Evolutionary conservation across 2,329 filamentous ascomycete species (phyloP), one percentile per base, ranked within the genome.

Genomic region (Beauveria sp.): DNA sequence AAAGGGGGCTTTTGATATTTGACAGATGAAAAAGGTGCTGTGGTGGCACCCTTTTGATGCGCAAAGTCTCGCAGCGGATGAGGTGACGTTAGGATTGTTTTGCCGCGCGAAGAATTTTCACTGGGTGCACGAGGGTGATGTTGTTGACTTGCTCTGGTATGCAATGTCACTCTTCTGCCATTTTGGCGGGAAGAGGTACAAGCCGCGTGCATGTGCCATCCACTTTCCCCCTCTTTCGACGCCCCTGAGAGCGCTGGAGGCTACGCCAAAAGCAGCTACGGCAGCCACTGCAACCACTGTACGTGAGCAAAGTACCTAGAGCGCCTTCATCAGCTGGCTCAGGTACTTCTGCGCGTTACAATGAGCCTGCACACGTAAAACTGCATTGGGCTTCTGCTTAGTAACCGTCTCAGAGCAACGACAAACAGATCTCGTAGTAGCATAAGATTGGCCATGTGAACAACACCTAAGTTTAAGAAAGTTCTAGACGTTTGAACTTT

Each of bases 61-160:
- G 67, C 70, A 70, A 79, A 78, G 68, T 75, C 66, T 76, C 69
- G 70, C 72, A 68, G 69, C 74, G 69, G 79, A 81, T 79, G 80
- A 77, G 76, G 76, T 82, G 81, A 80, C 79, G 81, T 83, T 82
- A 79, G 73, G 74, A 75, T 77, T 77, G 76, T 78, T 82, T 78
- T 76, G 79, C 74, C 77, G 78, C 78, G 76, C 77, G 75, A 75
- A 76, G 77, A 82, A 78, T 82, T 81, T 82, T 82, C 78, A 73
- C 76, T 75, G 69, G 64, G 64, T 64, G 65, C 66, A 64, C 9
- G 49, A 61, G 58, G 48, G 49, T 52, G 54, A 46, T 53, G 59
- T 62, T 55, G 59, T 61, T 65, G 63, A 52, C 58, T 45, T 34
- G 49, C 8, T 45, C 14, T 31, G 48, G 42, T 26, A 45, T 26